Conservation (phyloP, 345 rosid genomes). For the Gossypium thurberi region DNA sequence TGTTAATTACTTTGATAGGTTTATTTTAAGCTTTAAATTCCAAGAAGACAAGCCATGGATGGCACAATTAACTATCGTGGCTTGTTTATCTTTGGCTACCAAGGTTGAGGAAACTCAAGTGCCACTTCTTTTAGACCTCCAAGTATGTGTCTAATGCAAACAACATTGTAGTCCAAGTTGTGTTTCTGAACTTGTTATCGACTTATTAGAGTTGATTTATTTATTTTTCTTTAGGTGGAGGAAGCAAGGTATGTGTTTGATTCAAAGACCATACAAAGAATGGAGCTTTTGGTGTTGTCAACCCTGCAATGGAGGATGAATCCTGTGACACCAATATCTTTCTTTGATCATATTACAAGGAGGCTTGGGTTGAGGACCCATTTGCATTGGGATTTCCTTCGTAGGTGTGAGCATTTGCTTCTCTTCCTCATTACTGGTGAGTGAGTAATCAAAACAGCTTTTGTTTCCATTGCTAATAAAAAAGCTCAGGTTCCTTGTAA, state of each 20-base stretch:
- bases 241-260: slow-evolving; percentile 68
- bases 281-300: slow-evolving; percentile 86
- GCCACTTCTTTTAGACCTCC: slow-evolving; percentile 74
- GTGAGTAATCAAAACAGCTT: slow-evolving; percentile 14
- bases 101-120: slow-evolving; percentile 88
- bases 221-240: slow-evolving; percentile 45
- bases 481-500: background rate
- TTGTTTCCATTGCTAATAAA: slow-evolving; percentile 4
- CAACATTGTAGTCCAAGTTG: slow-evolving; percentile 18
- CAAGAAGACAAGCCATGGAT: slow-evolving; percentile 83
- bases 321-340: slow-evolving; percentile 78
- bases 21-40: slow-evolving; percentile 43
- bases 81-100: slow-evolving; percentile 87
- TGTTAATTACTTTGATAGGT: slow-evolving; percentile 86
- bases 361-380: slow-evolving; percentile 54
- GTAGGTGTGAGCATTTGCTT: slow-evolving; percentile 65
- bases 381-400: slow-evolving; percentile 53
- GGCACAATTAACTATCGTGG: slow-evolving; percentile 80
- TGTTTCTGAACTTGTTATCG: slow-evolving; percentile 3
- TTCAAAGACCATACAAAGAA: slow-evolving; percentile 79
- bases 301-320: slow-evolving; percentile 86
- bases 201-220: slow-evolving; percentile 1
- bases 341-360: slow-evolving; percentile 65
- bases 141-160: slow-evolving; percentile 38
- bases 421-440: slow-evolving; percentile 73